Percentiles rank a stretch among this genome's conserved stretches.
phyloP scores from a whole-genome alignment of 352 stramenopile genomes.

The Phytophthora quininea region DNA sequence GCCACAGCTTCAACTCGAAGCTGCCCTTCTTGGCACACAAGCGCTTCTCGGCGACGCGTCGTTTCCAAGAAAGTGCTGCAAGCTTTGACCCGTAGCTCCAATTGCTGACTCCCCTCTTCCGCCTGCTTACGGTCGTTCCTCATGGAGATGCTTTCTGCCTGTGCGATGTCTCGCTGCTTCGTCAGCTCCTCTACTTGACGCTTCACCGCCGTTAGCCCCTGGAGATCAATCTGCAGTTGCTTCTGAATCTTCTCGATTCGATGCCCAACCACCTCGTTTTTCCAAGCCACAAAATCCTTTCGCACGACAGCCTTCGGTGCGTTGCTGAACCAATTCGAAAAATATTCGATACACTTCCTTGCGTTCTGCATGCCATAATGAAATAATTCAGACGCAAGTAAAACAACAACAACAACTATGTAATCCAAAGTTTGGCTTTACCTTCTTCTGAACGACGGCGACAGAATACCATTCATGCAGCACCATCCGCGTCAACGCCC shows the following conservation, averaged over 20 bases:
- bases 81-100: conserved; percentile 67
- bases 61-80: conserved; percentile 57
- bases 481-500: conserved; percentile 53
- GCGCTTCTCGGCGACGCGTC: conserved; percentile 48
- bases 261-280: conserved; percentile 33
- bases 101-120: conserved; percentile 50
- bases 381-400: background rate
- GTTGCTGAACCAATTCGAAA: conserved; percentile 70
- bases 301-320: conserved; percentile 56
- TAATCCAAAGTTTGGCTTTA: conserved; percentile 19
- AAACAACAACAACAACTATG: background rate
- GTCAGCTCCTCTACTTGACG: conserved; percentile 62
- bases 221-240: conserved; percentile 41
- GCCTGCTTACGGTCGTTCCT: conserved; percentile 67
- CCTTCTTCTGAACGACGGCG: conserved; percentile 66
- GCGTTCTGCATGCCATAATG: conserved; percentile 42
- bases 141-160: conserved; percentile 59
- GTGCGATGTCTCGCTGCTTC: conserved; percentile 50
- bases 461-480: conserved; percentile 76
- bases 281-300: conserved; percentile 65
- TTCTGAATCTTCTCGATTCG: conserved; percentile 43
- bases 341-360: conserved; percentile 76
- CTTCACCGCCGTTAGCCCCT: conserved; percentile 44
- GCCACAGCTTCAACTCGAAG: conserved; percentile 68
- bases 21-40: conserved; percentile 69